Evolutionary conservation across 148 eudicot genomes (phyloP), one percentile per base, ranked within the genome.

Genomic region (Rhododendron vialii): DNA sequence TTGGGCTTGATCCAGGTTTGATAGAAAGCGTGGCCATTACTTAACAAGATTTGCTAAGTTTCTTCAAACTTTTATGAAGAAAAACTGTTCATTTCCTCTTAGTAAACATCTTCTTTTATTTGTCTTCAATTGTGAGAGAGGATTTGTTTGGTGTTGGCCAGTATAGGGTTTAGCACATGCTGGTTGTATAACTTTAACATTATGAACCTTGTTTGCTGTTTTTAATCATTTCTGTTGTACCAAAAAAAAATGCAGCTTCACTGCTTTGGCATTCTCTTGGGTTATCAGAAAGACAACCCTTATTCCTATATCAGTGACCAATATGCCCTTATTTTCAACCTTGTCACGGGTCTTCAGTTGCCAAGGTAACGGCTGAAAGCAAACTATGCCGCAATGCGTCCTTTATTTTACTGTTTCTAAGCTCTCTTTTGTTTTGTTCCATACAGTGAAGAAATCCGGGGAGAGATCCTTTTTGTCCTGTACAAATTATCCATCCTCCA

Each of bases 381-480:
- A 59, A 36, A 82, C n/a, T 51, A 73, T 86, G 57, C 50, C 59
- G 76, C 81, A 51, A 63, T 7, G 24, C 63, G 22, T 82, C 30
- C 75, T n/a, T 2, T 78, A 28, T 50, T 30, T 82, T 82, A 61
- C 45, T 80, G 28, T 82, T 73, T 71, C 38, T 28, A 22, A 81
- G 22, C 22, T 33, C 51, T 83, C 65, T 84, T 41, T 76, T 84
- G 73, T 61, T 41, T 57, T 79, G 11, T 13, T 85, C 48, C 57
- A 87, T 91, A 83, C 91, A 97, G 99, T 82, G 99, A 97, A 87
- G 96, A 95, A 81, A 92, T 95, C 83, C 95, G 87, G 87, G 98
- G 99, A 88, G 99, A 97, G 93, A 93, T 94, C 88, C 91, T 95
- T 86, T 97, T 94, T 90, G 93, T 95, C 61, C 86, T 97, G 85